Percentiles rank a stretch among this genome's conserved stretches.
Evolutionary conservation across 768 basidiomycete species (phyloP).

Genomic region (Suillus occidentalis): DNA sequence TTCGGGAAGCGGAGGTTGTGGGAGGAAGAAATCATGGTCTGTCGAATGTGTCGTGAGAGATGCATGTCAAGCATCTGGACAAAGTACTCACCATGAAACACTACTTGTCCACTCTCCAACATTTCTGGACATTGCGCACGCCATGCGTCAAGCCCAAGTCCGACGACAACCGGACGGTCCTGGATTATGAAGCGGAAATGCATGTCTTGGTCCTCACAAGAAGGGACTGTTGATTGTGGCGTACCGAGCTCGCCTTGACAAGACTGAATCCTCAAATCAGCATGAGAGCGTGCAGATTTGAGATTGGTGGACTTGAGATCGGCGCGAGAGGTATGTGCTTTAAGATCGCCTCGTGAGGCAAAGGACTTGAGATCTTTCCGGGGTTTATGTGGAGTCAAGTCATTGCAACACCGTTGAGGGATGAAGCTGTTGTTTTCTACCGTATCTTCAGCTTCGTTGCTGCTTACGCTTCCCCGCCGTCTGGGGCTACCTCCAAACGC

Average conservation of each 20-base stretch:
- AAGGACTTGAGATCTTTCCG: constrained; percentile 1
- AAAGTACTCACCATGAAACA: constrained; percentile 48
- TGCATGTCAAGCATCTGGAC: neutral
- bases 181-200: constrained; percentile 56
- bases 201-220: constrained; percentile 18
- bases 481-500: constrained; percentile 28
- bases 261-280: neutral
- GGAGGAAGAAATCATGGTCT: constrained; percentile 78
- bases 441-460: neutral
- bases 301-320: neutral
- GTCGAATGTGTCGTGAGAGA: neutral
- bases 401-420: neutral
- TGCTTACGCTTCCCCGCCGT: constrained; percentile 8
- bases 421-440: neutral
- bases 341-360: neutral
- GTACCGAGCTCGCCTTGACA: neutral
- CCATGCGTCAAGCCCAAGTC: constrained; percentile 60
- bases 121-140: constrained; percentile 56
- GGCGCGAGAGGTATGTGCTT: neutral
- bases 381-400: neutral
- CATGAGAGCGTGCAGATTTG: neutral
- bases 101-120: constrained; percentile 50
- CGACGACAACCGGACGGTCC: constrained; percentile 54
- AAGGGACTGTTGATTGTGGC: neutral
- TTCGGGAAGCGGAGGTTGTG: constrained; percentile 45